These are phyloP conservation scores for Dictyostelium firmibasis DNA, from an alignment of 78 protist species.

Conservation along the genomic window DNA sequence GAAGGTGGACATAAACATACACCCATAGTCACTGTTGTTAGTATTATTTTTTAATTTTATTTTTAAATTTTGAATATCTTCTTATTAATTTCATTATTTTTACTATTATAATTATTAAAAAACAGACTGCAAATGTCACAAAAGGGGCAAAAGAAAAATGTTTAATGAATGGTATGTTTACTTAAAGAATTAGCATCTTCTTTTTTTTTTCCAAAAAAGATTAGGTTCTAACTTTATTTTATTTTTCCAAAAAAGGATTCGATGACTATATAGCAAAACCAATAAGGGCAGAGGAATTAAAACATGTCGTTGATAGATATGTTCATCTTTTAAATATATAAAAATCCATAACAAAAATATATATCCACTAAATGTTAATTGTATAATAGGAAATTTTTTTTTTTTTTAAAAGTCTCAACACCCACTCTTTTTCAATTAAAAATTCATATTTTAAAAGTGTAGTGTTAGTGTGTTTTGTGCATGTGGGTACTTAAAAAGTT, in stretches of 20 bases:
- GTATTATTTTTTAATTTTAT: not conserved
- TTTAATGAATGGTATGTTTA: conserved; percentile 42
- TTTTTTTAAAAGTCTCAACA: not conserved
- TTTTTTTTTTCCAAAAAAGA: not conserved
- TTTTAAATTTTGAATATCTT: not conserved
- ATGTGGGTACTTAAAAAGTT: not conserved
- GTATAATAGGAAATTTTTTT: too few species aligned
- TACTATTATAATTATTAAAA: not conserved
- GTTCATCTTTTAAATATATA: conserved; percentile 26
- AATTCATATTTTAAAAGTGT: not conserved
- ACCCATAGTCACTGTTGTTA: conserved; percentile 68
- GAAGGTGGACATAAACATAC: conserved; percentile 54
- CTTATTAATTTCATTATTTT: not conserved
- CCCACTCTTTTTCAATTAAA: not conserved
- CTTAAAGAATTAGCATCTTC: not conserved
- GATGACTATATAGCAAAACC: conserved; percentile 80
- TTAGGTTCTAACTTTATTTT: not conserved
- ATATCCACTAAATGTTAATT: too few species aligned
- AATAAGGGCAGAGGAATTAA: conserved; percentile 70
- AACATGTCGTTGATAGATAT: conserved; percentile 59
- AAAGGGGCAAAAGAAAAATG: conserved; percentile 78
- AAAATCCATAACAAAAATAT: not conserved
- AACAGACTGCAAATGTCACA: conserved; percentile 70
- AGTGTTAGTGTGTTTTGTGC: not conserved
- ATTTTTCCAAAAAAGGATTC: conserved; percentile 17